A percentile compares a stretch with the other conserved stretches of the same genome.
Evolutionary conservation across 2,329 filamentous ascomycete species (phyloP).

Genomic region (Aureobasidium sp.): DNA sequence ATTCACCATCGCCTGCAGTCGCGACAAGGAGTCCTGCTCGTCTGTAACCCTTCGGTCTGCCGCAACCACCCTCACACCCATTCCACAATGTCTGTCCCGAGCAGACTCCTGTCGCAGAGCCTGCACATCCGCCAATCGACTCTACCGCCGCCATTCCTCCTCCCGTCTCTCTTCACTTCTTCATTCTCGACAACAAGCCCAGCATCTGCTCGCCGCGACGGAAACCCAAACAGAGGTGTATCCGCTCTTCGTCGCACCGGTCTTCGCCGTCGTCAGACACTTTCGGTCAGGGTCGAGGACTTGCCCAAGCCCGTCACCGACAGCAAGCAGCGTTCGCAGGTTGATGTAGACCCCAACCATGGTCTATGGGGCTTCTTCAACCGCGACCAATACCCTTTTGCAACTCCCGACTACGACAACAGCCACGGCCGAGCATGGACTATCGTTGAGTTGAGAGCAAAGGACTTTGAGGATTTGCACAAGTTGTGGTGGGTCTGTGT

Average conservation of each 20-base stretch:
- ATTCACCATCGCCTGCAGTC: constrained; percentile 4
- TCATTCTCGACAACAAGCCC: constrained; percentile 22
- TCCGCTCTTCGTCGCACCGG: constrained; percentile 74
- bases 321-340: constrained; percentile 44
- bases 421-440: constrained; percentile 77
- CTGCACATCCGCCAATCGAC: constrained; percentile 5
- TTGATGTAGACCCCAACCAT: constrained; percentile 62
- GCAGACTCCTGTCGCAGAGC: background rate
- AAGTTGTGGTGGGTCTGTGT: constrained; percentile 89
- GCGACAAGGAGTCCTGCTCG: background rate
- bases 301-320: constrained; percentile 64
- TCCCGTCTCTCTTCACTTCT: constrained; percentile 28
- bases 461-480: constrained; percentile 92
- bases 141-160: constrained; percentile 26
- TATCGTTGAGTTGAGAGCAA: constrained; percentile 73
- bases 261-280: constrained; percentile 52
- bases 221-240: constrained; percentile 71
- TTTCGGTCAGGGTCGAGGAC: constrained; percentile 63
- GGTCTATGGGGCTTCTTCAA: constrained; percentile 92
- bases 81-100: constrained; percentile 7
- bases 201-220: constrained; percentile 44
- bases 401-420: constrained; percentile 61
- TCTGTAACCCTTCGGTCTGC: background rate
- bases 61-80: background rate
- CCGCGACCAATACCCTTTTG: constrained; percentile 57